phyloP scores from a whole-genome alignment of 768 basidiomycete genomes.

The Artomyces pyxidatus region DNA sequence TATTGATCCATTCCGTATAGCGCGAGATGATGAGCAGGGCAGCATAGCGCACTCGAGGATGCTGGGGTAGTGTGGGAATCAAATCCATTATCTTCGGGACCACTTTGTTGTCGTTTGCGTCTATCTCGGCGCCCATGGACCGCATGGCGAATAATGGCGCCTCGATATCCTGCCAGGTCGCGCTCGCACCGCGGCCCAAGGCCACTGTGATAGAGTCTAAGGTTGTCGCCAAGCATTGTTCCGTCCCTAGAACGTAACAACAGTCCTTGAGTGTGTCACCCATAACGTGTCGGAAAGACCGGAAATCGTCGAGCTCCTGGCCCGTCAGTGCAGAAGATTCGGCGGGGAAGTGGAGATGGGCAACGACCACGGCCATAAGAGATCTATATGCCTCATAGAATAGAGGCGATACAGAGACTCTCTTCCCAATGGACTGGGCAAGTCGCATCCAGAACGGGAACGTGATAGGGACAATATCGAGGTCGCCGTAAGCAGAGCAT shows the following conservation, averaged over 20 bases:
- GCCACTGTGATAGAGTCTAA: slow-evolving; percentile 75
- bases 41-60: slow-evolving; percentile 91
- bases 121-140: slow-evolving; percentile 94
- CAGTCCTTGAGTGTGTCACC: slow-evolving; percentile 99
- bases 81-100: slow-evolving; percentile 97
- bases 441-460: slow-evolving; percentile 99
- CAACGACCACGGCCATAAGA: slow-evolving; percentile 80
- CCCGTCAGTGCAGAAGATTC: slow-evolving; percentile 57
- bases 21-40: slow-evolving; percentile 90
- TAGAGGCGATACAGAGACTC: slow-evolving; percentile 58
- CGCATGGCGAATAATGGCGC: slow-evolving; percentile 96
- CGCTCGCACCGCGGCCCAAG: slow-evolving; percentile 49
- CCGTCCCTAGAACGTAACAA: slow-evolving; percentile 86
- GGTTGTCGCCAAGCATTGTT: slow-evolving; percentile 71
- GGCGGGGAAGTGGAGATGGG: slow-evolving; percentile 84
- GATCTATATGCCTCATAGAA: slow-evolving; percentile 78
- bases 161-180: slow-evolving; percentile 93
- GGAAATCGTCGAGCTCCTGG: slow-evolving; percentile 90
- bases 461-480: slow-evolving; percentile 95
- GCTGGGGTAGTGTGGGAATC: slow-evolving; percentile 79
- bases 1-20: slow-evolving; percentile 94
- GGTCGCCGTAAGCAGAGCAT: slow-evolving; percentile 87
- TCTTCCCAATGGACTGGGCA: slow-evolving; percentile 82
- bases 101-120: slow-evolving; percentile 69
- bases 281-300: slow-evolving; percentile 95